Conservation (phyloP, 1,284 basidiomycete species). For the Cryptococcus sp. region DNA sequence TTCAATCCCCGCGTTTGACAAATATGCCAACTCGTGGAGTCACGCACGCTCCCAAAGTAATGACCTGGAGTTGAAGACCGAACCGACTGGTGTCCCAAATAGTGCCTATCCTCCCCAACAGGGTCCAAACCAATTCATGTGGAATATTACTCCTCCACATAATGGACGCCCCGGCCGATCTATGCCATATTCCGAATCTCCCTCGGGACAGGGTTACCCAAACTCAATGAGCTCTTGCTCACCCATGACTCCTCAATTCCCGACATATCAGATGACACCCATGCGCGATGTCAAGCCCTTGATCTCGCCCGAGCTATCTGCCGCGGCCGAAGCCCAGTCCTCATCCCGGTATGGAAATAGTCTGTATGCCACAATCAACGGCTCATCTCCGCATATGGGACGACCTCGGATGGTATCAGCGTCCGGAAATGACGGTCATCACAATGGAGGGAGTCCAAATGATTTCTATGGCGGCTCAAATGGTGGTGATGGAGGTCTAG, state of each 20-base stretch:
- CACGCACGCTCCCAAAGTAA: too few relatives aligned
- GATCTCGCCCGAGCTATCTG: conserved; percentile 2
- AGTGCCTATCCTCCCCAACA: background rate
- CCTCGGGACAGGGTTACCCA: too few relatives aligned
- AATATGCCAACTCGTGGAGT: too few relatives aligned
- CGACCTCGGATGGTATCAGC: too few relatives aligned
- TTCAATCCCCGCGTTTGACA: too few relatives aligned
- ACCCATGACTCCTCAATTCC: conserved; percentile 1
- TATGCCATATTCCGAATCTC: too few relatives aligned
- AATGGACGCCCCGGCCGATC: background rate
- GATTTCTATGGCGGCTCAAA: background rate
- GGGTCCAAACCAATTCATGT: background rate
- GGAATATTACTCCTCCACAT: conserved; percentile 4
- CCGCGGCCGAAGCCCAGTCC: background rate
- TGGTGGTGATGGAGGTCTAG: background rate
- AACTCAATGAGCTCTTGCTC: background rate
- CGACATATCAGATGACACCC: background rate
- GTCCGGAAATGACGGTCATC: too few relatives aligned
- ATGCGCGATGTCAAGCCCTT: conserved; percentile 4
- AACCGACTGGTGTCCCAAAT: too few relatives aligned
- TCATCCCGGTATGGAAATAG: too few relatives aligned
- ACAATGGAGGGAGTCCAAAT: background rate
- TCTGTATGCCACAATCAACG: too few relatives aligned
- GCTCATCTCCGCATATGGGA: too few relatives aligned
- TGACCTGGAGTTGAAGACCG: background rate